A percentile compares a stretch with the other conserved stretches of the same genome.
Conservation (phyloP, 495 filamentous ascomycete species). For the Evansstolkia leycettana region DNA sequence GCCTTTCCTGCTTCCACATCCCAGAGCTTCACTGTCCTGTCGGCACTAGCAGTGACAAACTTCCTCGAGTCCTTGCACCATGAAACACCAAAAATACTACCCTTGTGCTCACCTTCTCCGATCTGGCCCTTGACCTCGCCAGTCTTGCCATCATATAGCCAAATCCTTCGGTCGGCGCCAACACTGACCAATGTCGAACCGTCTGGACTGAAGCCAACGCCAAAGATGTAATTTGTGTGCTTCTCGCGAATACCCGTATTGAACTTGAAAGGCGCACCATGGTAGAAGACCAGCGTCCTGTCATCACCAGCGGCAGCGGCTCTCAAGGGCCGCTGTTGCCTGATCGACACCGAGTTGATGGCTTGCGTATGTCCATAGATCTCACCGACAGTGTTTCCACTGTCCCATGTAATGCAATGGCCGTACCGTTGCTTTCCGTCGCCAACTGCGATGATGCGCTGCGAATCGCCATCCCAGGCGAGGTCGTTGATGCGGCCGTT, state of each 20-base stretch:
- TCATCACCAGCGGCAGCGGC: constrained; percentile 90
- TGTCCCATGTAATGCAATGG: constrained; percentile 89
- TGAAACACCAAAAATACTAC: constrained; percentile 82
- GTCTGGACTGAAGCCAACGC: constrained; percentile 82
- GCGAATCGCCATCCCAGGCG: constrained; percentile 94
- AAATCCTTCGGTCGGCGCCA: constrained; percentile 78
- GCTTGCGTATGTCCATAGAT: constrained; percentile 80
- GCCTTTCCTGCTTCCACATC: constrained; percentile 70
- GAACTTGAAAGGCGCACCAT: constrained; percentile 93
- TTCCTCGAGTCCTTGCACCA: constrained; percentile 83
- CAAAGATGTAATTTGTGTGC: constrained; percentile 82
- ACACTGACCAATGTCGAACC: constrained; percentile 75
- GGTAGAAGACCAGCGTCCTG: constrained; percentile 76
- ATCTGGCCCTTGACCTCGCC: constrained; percentile 69
- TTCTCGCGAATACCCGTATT: constrained; percentile 59
- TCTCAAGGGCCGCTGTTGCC: constrained; percentile 76
- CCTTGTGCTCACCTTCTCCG: constrained; percentile 74
- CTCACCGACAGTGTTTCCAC: constrained; percentile 90
- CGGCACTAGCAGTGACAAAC: constrained; percentile 85
- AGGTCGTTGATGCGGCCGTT: constrained; percentile 91
- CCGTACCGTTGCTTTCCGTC: constrained; percentile 90
- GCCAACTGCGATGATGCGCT: constrained; percentile 91
- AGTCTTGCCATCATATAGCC: constrained; percentile 90
- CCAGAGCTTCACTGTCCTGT: constrained; percentile 43
- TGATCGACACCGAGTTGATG: constrained; percentile 84